Evolutionary conservation across 768 basidiomycete species (phyloP).

Genomic region (Pleurotus cornucopiae): DNA sequence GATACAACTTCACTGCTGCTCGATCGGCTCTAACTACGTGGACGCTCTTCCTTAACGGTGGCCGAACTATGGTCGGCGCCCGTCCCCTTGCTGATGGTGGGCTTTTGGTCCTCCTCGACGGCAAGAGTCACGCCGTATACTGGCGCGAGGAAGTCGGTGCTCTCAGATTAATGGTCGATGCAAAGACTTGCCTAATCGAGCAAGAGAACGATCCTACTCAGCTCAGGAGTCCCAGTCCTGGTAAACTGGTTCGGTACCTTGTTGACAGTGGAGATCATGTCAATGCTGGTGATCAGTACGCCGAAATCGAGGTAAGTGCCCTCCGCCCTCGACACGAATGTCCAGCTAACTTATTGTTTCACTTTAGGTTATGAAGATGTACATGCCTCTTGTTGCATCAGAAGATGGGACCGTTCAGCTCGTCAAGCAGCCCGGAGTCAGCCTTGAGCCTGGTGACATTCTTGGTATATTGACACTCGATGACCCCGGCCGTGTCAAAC

Average conservation of each 20-base stretch:
- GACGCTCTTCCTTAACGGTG: slow-evolving; percentile 96
- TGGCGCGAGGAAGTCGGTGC: slow-evolving; percentile 99
- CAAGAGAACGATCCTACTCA: slow-evolving; percentile 99
- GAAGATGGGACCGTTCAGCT: slow-evolving; percentile 94
- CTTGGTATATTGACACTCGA: slow-evolving; percentile 95
- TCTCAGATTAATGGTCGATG: slow-evolving; percentile 87
- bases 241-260: slow-evolving; percentile 91
- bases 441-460: slow-evolving; percentile 94
- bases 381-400: slow-evolving; percentile 93
- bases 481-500: slow-evolving; percentile 93
- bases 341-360: too few species aligned
- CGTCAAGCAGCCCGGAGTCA: slow-evolving; percentile 97
- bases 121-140: slow-evolving; percentile 94
- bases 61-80: slow-evolving; percentile 86
- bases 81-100: slow-evolving; percentile 94
- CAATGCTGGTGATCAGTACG: slow-evolving; percentile 94
- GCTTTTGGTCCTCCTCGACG: slow-evolving; percentile 85
- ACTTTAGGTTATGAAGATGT: slow-evolving; percentile 95
- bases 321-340: too few species aligned
- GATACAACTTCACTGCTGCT: slow-evolving; percentile 94
- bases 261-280: slow-evolving; percentile 98
- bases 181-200: slow-evolving; percentile 97
- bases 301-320: slow-evolving; percentile 85
- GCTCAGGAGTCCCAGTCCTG: slow-evolving; percentile 91
- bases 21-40: slow-evolving; percentile 85